Evolutionary conservation across 441 rosid genomes (phyloP), one percentile per base, ranked within the genome.

Genomic region (Syzygium malaccense): DNA sequence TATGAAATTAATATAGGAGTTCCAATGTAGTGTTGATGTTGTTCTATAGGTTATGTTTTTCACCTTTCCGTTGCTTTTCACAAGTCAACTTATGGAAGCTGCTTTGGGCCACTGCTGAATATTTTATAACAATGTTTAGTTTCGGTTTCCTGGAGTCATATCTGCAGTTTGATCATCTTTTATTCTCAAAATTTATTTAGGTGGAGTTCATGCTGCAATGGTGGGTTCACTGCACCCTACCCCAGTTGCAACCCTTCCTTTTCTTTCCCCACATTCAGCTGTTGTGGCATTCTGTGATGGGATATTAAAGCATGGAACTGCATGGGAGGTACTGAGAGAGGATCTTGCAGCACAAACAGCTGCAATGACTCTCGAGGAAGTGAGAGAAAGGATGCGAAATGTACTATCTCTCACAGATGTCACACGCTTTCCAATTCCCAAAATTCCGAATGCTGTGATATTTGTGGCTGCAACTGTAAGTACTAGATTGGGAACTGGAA

Each of bases 201-300:
- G 99, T 48, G 99, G 99, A 93, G 99, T 98, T n/a, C 99, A 96
- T 92, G 98, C 99, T 91, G 98, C 99, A 85, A 96, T 96, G 99
- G 97, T 95, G 87, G 99, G 99, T 92, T 95, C 99, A 85, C 95
- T 97, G 91, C 96, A 98, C 93, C 99, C 99, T 58, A 94, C 97
- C 88, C 98, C 99, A 25, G 89, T 98, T 91, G 99, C 99, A 88
- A 98, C 96, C 87, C 94, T 98, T 86, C 99, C 98, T 87, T 98
- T 98, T 93, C 95, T 96, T 56, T 98, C 99, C 83, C 99, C 99
- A 14, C 99, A 98, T 89, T 96, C 98, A 88, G 99, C 99, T 13
- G 98, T 94, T 90, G 99, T 98, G 93, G 99, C 99, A 85, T 98
- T 98, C 94, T 96, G 99, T 87, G 99, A 98, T 92, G 99, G 99